Evolutionary conservation across 805 yeast species (phyloP), one percentile per base, ranked within the genome.

Genomic region (Wickerhamia fluorescens): DNA sequence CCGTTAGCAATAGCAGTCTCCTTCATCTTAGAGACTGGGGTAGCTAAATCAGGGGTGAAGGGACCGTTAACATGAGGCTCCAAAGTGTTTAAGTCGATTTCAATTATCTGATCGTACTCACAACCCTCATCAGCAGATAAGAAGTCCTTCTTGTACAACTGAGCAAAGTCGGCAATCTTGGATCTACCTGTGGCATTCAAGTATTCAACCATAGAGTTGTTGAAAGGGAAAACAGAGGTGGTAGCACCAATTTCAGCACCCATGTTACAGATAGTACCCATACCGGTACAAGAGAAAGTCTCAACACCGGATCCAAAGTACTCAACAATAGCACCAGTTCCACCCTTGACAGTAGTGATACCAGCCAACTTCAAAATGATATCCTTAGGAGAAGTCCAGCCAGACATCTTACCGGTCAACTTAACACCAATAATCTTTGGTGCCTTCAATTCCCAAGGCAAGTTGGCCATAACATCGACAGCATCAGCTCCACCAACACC

Each of bases 401-500:
- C 96, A 43, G 69, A 73, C 66, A 92, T 69, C 51, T 71, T 51
- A 40, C 98, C 98, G 23, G 92, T 84, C 49, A 92, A 74, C 61
- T 86, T 82, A 47, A 92, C 95, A 61, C 98, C 98, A 41, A 92
- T 66, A 24, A 87, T 67, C 63, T 85, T 85, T 45, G 98, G 98
- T 31, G 97, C 97, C 68, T 88, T 88, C 58, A 92, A 74, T 66
- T 92, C 98, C 98, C 98, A 92, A 34, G 98, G 96, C 17, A 92
- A 80, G 42, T 92, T 95, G 24, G 97, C 87, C 52, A 92, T 66
- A 29, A 92, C 98, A 60, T 92, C 98, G 32, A 92, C 98, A 23
- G 98, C 98, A 63, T 92, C 98, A 32, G 98, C 98, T 69, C 98
- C 98, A 64, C 98, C 98, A 23, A 92, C 96, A 75, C 96, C 97